phyloP scores from a whole-genome alignment of 2,329 filamentous ascomycete species.

The Diplodia scrobiculata region DNA sequence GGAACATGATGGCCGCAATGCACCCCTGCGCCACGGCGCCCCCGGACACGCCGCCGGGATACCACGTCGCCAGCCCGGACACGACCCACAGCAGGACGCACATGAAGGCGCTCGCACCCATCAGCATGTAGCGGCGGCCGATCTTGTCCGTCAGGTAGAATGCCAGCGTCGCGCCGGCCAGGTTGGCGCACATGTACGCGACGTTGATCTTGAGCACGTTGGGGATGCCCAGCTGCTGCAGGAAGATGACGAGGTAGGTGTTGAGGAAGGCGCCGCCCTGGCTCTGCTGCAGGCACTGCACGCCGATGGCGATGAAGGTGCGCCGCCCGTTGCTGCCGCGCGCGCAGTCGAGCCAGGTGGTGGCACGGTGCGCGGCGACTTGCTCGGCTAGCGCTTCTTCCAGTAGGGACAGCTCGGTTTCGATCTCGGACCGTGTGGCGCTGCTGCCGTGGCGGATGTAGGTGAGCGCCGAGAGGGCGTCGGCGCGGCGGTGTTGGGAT shows the following conservation, averaged over 20 bases:
- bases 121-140: conserved; percentile 8
- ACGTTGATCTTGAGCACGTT: conserved; percentile 14
- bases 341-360: not conserved
- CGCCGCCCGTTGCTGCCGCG: conserved; percentile 9
- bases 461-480: conserved; percentile 51
- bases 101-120: conserved; percentile 2
- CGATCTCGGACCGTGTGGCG: conserved; percentile 44
- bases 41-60: conserved; percentile 10
- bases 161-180: not conserved
- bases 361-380: not conserved
- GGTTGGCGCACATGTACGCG: conserved; percentile 2
- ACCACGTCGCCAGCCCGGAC: conserved; percentile 14
- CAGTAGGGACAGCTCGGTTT: conserved; percentile 37
- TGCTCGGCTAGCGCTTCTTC: not conserved
- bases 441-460: conserved; percentile 45
- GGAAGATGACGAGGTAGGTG: conserved; percentile 21
- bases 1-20: conserved; percentile 14
- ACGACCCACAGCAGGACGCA: conserved; percentile 8
- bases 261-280: conserved; percentile 14
- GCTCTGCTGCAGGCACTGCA: conserved; percentile 11
- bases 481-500: conserved; percentile 57
- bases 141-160: conserved; percentile 21
- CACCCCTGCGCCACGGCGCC: not conserved
- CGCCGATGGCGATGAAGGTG: conserved; percentile 15
- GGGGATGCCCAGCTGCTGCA: conserved; percentile 9